Percentiles rank a stretch among this genome's conserved stretches.
Conservation (phyloP, 352 stramenopile species). For the Globisporangium middletonii region DNA sequence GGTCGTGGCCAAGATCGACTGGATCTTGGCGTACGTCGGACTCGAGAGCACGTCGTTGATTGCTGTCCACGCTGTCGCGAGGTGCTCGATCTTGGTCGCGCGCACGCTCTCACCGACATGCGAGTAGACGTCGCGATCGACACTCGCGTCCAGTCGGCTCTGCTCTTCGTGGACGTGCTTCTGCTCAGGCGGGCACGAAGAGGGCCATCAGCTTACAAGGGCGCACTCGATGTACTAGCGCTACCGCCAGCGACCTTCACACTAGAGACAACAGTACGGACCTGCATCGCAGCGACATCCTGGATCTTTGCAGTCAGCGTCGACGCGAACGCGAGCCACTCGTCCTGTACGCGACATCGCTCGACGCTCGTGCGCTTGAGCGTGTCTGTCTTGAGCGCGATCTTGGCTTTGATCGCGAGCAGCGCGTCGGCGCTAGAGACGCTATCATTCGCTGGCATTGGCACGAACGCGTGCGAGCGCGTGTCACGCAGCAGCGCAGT, state of each 20-base stretch:
- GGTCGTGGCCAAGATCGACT: slow-evolving; percentile 24
- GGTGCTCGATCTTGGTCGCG: slow-evolving; percentile 16
- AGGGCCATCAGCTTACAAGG: background rate
- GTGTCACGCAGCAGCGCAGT: slow-evolving; percentile 16
- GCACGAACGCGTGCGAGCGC: slow-evolving; percentile 8
- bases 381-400: slow-evolving; percentile 34
- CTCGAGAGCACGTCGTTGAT: slow-evolving; percentile 20
- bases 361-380: slow-evolving; percentile 33
- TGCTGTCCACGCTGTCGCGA: slow-evolving; percentile 21
- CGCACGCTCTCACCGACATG: slow-evolving; percentile 21
- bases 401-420: slow-evolving; percentile 21
- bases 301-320: slow-evolving; percentile 32
- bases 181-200: slow-evolving; percentile 7
- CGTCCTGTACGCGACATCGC: slow-evolving; percentile 32
- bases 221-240: background rate
- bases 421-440: slow-evolving; percentile 10
- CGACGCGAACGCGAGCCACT: slow-evolving; percentile 29
- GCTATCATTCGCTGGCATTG: background rate
- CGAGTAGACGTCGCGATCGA: slow-evolving; percentile 28
- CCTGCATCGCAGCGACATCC: slow-evolving; percentile 22
- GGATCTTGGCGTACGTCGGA: slow-evolving; percentile 16
- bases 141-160: slow-evolving; percentile 19
- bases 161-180: slow-evolving; percentile 41
- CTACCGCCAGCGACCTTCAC: background rate
- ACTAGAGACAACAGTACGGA: slow-evolving; percentile 2